phyloP scores from a whole-genome alignment of 2,329 filamentous ascomycete genomes.

The Fusarium subtropicale region DNA sequence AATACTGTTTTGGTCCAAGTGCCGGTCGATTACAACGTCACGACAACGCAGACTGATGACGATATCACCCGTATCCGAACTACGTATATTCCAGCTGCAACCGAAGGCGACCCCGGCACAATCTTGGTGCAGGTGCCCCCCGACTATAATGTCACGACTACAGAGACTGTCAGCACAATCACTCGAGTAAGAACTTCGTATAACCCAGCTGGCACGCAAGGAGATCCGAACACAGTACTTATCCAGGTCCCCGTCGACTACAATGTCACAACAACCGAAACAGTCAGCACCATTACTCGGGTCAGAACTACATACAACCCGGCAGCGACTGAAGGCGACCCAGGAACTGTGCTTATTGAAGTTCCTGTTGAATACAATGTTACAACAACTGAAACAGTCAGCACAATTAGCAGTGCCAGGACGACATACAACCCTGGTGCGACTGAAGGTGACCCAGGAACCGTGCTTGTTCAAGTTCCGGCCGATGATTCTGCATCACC shows the following conservation, averaged over 20 bases:
- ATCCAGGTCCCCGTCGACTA: conserved; percentile 15
- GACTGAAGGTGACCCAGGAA: conserved; percentile 19
- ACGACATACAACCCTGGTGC: conserved; percentile 12
- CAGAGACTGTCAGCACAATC: conserved; percentile 7
- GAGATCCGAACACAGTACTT: conserved; percentile 19
- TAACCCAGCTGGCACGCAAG: conserved; percentile 6
- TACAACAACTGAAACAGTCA: neutral
- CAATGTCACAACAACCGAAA: conserved; percentile 1
- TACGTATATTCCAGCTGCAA: conserved; percentile 7
- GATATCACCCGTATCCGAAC: conserved; percentile 7
- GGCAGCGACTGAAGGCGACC: conserved; percentile 2
- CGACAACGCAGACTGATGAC: conserved; percentile 5
- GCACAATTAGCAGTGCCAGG: neutral
- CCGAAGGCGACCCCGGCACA: conserved; percentile 11
- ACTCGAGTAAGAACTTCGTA: conserved; percentile 6
- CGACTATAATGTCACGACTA: conserved; percentile 12
- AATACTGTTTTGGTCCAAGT: conserved; percentile 18
- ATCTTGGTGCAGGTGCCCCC: conserved; percentile 3
- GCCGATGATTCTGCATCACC: neutral
- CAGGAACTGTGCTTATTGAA: too few relatives aligned
- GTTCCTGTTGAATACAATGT: too few relatives aligned
- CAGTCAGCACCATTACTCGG: neutral
- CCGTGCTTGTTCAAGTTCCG: conserved; percentile 16
- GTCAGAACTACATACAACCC: conserved; percentile 11
- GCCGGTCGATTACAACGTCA: conserved; percentile 13